Evolutionary conservation across 306 rosid species (phyloP), one percentile per base, ranked within the genome.

Genomic region (Mimosa pudica): DNA sequence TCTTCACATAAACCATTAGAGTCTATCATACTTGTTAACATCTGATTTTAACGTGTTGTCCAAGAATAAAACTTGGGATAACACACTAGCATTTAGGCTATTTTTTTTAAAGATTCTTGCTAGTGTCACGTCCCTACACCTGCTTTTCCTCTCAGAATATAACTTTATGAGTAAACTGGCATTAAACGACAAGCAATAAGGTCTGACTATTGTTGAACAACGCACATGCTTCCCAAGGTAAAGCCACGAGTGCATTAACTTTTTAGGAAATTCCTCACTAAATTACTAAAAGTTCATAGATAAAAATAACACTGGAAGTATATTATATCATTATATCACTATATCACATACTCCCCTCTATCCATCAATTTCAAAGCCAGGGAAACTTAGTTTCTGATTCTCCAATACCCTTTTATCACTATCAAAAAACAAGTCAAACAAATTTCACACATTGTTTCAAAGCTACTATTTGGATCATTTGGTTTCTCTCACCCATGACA

Each of bases 191-290:
- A 91, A 89, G 77, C 74, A 78, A 49, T 73, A 35, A 73, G 61
- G 88, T 81, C 85, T 77, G 81, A 66, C 64, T 38, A 38, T 38
- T 38, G 42, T 38, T 79, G 84, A 79, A 72, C 86, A 49, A 71
- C 83, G 89, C 98, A 90, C 91, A 96, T 94, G 94, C 86, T 89
- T 82, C 74, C 84, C 71, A 73, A n/a, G n/a, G 79, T 71, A 77
- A 16, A 66, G 48, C 17, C 71, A 66, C 71, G 63, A 65, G 74
- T 82, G 80, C 87, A 74, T 75, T 83, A 78, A 79, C 75, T 87
- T 70, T 70, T 73, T 73, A 13, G 57, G 73, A 85, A 81, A 54
- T 82, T 71, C 71, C 30, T 38, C 32, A 58, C 73, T 79, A 70
- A n/a, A 18, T 18, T 55, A 55, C 14, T 71, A 18, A 58, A 80